A percentile compares a stretch with the other conserved stretches of the same genome.
Evolutionary conservation across 2,329 filamentous ascomycete species (phyloP).

Genomic region (Phaeoacremonium minimum): DNA sequence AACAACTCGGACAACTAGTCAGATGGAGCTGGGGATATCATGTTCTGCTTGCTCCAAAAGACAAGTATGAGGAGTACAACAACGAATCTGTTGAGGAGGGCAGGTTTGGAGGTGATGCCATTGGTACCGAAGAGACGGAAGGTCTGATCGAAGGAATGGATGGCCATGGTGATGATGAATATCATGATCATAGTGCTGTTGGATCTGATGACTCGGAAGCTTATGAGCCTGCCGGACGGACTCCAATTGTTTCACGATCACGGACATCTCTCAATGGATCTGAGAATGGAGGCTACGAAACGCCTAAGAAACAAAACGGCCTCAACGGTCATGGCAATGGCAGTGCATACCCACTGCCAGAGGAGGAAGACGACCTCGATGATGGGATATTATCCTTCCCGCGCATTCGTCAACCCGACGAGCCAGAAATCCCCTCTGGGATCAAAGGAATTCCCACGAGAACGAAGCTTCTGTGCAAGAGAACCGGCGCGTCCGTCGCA

Average conservation of each 20-base stretch:
- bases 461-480: constrained; percentile 24
- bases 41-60: constrained; percentile 82
- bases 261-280: constrained; percentile 43
- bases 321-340: constrained; percentile 3
- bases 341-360: constrained; percentile 21
- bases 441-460: constrained; percentile 35
- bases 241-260: constrained; percentile 47
- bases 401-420: constrained; percentile 40
- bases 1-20: constrained; percentile 91
- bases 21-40: constrained; percentile 99
- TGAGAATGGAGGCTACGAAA: constrained; percentile 37
- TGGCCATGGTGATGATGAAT: constrained; percentile 30
- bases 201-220: constrained; percentile 37
- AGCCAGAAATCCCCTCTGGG: constrained; percentile 33
- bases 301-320: constrained; percentile 5
- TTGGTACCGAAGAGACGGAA: constrained; percentile 37
- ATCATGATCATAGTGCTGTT: constrained; percentile 28
- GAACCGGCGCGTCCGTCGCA: constrained; percentile 12
- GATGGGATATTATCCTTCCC: constrained; percentile 60
- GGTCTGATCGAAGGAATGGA: constrained; percentile 41
- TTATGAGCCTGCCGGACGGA: constrained; percentile 53
- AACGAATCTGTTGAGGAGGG: constrained; percentile 52
- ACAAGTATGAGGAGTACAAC: constrained; percentile 64
- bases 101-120: constrained; percentile 46
- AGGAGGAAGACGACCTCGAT: constrained; percentile 10